phyloP scores from a whole-genome alignment of 495 filamentous ascomycete genomes.

The Endocarpon pusillum region DNA sequence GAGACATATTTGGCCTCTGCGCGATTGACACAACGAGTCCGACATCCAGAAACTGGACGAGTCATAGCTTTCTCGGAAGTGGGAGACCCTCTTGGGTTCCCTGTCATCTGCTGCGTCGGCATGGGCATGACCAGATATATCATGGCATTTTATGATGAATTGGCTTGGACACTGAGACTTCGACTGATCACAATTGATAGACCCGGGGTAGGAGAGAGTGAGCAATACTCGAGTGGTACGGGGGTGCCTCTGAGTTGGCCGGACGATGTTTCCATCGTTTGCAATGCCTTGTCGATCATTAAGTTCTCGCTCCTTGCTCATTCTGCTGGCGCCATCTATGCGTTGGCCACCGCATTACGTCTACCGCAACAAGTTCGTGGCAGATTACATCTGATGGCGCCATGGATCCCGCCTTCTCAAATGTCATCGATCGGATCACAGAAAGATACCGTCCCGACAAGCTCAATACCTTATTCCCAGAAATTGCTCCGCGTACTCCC shows the following conservation, averaged over 20 bases:
- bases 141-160: conserved; percentile 93
- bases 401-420: conserved; percentile 98
- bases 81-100: conserved; percentile 77
- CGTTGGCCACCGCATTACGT: conserved; percentile 83
- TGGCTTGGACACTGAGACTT: conserved; percentile 75
- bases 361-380: conserved; percentile 94
- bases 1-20: conserved; percentile 70
- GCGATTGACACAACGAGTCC: conserved; percentile 70
- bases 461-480: conserved; percentile 79
- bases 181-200: conserved; percentile 87
- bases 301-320: conserved; percentile 98
- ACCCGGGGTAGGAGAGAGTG: conserved; percentile 86
- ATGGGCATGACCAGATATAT: conserved; percentile 96
- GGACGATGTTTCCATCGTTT: conserved; percentile 94
- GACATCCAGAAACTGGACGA: conserved; percentile 68
- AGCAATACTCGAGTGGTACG: conserved; percentile 58
- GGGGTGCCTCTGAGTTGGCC: conserved; percentile 89
- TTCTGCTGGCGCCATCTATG: conserved; percentile 93
- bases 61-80: conserved; percentile 94
- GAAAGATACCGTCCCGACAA: conserved; percentile 55
- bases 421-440: conserved; percentile 69
- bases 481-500: conserved; percentile 81
- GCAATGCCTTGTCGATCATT: conserved; percentile 77
- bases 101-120: conserved; percentile 90
- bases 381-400: conserved; percentile 84